Evolutionary conservation across 306 rosid species (phyloP).

Genomic region (Cicer chorassanicum): DNA sequence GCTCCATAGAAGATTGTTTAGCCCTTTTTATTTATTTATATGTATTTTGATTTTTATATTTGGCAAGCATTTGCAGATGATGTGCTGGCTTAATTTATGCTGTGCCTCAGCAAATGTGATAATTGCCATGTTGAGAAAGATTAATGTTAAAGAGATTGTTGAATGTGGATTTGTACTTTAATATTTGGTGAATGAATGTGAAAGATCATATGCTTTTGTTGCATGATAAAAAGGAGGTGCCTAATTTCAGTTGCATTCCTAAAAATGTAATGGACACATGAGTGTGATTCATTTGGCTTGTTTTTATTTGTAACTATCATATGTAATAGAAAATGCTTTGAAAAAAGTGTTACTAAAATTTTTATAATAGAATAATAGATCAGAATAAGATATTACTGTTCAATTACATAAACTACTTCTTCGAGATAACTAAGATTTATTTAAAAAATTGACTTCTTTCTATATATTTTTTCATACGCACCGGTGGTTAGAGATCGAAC

Average conservation of each 20-base stretch:
- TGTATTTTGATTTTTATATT: conserved; percentile 30
- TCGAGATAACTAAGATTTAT: too few species aligned
- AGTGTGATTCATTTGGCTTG: conserved; percentile 9
- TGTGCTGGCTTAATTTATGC: conserved; percentile 47
- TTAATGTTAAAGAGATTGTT: conserved; percentile 31
- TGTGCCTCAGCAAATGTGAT: conserved; percentile 40
- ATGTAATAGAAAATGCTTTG: too few species aligned
- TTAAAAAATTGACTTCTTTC: too few species aligned
- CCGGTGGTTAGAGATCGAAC: too few species aligned
- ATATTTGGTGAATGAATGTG: conserved; percentile 37
- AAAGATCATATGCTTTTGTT: conserved; percentile 21
- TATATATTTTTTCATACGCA: too few species aligned
- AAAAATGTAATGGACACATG: conserved; percentile 1
- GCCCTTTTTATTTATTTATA: conserved; percentile 34
- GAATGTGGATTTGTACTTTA: conserved; percentile 41
- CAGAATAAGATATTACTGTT: too few species aligned
- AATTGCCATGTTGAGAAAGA: conserved; percentile 44
- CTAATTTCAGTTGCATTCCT: conserved; percentile 38
- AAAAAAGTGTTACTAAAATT: too few species aligned
- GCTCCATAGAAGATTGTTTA: conserved; percentile 46
- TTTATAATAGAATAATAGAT: too few species aligned
- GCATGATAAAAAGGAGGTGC: conserved; percentile 10
- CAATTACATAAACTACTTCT: too few species aligned
- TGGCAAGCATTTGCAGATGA: conserved; percentile 42
- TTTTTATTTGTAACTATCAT: background rate